Evolutionary conservation across 768 basidiomycete genomes (phyloP), one percentile per base, ranked within the genome.

Genomic region (Leccinellum luteum): DNA sequence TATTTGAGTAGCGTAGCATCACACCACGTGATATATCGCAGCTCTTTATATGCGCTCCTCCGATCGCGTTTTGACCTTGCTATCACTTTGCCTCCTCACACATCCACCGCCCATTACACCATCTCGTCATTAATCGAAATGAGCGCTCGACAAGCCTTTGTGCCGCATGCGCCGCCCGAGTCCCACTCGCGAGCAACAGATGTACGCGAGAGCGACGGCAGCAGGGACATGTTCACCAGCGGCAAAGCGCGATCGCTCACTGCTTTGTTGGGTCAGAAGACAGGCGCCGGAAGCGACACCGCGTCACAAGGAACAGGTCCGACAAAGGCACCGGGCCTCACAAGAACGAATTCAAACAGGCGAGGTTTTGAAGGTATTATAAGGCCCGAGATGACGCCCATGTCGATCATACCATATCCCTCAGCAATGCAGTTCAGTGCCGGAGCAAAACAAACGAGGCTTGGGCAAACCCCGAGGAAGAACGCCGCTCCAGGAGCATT

Each of bases 91-190:
- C 14, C 47, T 25, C 30, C 5, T n/a, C 21, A 52, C 28, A 21
- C 51, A 50, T 14, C 60, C 47, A 48, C 12, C 47, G 27, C 47
- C 23, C 45, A 21, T 47, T 15, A 25, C n/a, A n/a, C n/a, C n/a
- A 25, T 25, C 25, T 25, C 25, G 25, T 13, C 32, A 10, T 57
- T 8, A 30, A 10, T 47, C 27, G 21, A 35, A 12, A 70, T 70
- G 69, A 70, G 69, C 34, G 66, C 69, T 2, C 23, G 69, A 50
- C 69, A 69, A 15, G 60, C 64, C 6, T 70, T 70, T 51, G 10
- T 63, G 31, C 69, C 69, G 4, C 67, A 60, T 7, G 49, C 66
- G 1, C 52, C 59, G 12, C 55, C 63, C 9, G 60, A 64, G 21
- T n/a, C 56, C 17, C 59, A 52, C 23, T 27, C 43, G 27, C 57